phyloP scores from a whole-genome alignment of 768 basidiomycete species.

The Pulveroboletus ravenelii region DNA sequence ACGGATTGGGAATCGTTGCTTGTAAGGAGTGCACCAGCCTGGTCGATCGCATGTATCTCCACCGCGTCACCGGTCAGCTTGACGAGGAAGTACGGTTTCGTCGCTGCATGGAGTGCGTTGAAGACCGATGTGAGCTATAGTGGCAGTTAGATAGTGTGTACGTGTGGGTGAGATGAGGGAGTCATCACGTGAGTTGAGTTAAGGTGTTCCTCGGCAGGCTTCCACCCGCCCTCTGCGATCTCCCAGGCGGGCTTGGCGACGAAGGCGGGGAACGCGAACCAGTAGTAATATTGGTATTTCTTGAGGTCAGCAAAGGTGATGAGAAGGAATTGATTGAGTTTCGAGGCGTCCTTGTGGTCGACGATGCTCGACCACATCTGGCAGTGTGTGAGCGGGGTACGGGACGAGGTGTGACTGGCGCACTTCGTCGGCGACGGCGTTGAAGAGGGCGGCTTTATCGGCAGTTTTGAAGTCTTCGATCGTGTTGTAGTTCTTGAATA shows the following conservation, averaged over 20 bases:
- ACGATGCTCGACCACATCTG: slow-evolving; percentile 70
- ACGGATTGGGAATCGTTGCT: slow-evolving; percentile 40
- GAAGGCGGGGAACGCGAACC: slow-evolving; percentile 96
- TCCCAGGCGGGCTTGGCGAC: slow-evolving; percentile 89
- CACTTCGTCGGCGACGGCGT: slow-evolving; percentile 64
- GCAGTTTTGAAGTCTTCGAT: slow-evolving; percentile 92
- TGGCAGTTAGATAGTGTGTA: background rate
- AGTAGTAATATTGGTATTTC: slow-evolving; percentile 97
- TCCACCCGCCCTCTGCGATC: slow-evolving; percentile 61
- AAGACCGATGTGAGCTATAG: slow-evolving; percentile 52
- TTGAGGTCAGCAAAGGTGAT: slow-evolving; percentile 97
- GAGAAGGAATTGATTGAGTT: slow-evolving; percentile 75
- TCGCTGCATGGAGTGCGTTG: slow-evolving; percentile 38
- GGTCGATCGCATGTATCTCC: slow-evolving; percentile 50
- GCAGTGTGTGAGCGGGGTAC: background rate
- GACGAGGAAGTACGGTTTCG: slow-evolving; percentile 61
- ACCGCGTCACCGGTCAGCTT: slow-evolving; percentile 33
- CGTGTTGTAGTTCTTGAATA: slow-evolving; percentile 93
- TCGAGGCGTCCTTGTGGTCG: slow-evolving; percentile 46
- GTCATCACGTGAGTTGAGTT: slow-evolving; percentile 37
- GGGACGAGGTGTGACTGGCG: slow-evolving; percentile 2
- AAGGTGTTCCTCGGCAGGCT: slow-evolving; percentile 42
- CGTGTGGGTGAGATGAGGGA: background rate
- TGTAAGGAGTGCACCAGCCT: slow-evolving; percentile 56
- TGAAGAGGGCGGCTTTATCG: slow-evolving; percentile 86